Evolutionary conservation across 2,329 filamentous ascomycete genomes (phyloP).

Genomic region (Penicillium sp.): DNA sequence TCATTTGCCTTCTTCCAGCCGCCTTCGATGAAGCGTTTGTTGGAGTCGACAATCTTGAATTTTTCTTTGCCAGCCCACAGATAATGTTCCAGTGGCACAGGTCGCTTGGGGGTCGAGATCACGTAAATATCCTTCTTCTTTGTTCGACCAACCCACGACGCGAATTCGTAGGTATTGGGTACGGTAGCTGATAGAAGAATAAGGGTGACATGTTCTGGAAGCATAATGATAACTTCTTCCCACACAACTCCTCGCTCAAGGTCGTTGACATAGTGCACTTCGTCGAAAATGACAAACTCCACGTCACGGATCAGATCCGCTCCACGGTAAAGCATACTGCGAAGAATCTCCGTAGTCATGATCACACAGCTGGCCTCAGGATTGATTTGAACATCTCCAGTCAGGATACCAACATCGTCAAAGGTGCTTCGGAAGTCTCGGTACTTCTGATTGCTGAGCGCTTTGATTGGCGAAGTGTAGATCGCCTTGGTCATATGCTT

Average conservation of each 20-base stretch:
- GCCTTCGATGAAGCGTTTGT: slow-evolving; percentile 84
- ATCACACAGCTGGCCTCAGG: slow-evolving; percentile 96
- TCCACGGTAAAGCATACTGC: slow-evolving; percentile 96
- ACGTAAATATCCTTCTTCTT: slow-evolving; percentile 99
- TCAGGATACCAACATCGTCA: slow-evolving; percentile 93
- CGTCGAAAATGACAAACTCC: slow-evolving; percentile 97
- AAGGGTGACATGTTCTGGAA: slow-evolving; percentile 91
- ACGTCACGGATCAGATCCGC: slow-evolving; percentile 95
- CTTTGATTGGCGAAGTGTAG: slow-evolving; percentile 98
- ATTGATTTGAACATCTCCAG: slow-evolving; percentile 95
- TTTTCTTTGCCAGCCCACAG: slow-evolving; percentile 92
- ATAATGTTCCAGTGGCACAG: slow-evolving; percentile 91
- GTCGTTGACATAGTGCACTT: slow-evolving; percentile 98
- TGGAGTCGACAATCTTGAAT: slow-evolving; percentile 87
- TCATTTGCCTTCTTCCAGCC: slow-evolving; percentile 94
- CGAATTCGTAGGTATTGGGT: slow-evolving; percentile 95
- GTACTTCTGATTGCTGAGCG: slow-evolving; percentile 97
- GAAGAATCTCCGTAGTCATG: slow-evolving; percentile 97
- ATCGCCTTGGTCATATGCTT: slow-evolving; percentile 99
- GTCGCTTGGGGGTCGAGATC: slow-evolving; percentile 92
- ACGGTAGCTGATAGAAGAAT: slow-evolving; percentile 95
- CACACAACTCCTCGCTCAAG: slow-evolving; percentile 92
- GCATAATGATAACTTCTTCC: slow-evolving; percentile 99
- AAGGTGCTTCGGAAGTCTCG: slow-evolving; percentile 86
- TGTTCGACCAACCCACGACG: slow-evolving; percentile 94